Percentiles rank a stretch among this genome's conserved stretches.
Evolutionary conservation across 306 rosid genomes (phyloP).

Genomic region (Ormosia emarginata): DNA sequence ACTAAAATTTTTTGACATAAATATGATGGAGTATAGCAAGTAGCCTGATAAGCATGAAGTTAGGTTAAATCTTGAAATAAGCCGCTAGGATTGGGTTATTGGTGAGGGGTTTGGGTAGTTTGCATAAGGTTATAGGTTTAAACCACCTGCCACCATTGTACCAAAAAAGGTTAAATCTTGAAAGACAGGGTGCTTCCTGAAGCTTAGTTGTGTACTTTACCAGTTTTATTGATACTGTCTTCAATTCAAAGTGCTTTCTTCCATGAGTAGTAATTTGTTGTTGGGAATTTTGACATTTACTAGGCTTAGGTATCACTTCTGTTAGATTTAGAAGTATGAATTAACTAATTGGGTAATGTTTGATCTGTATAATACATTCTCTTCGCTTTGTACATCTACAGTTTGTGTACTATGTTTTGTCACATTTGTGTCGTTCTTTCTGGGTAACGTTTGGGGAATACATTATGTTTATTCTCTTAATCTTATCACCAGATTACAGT

Average conservation of each 20-base stretch:
- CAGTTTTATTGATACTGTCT: neutral
- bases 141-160: neutral
- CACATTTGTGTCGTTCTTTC: neutral
- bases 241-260: neutral
- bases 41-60: neutral
- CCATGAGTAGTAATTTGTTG: slow-evolving; percentile 2
- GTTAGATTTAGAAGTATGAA: neutral
- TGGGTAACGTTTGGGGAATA: neutral
- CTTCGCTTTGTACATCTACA: neutral
- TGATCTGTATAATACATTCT: neutral
- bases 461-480: neutral
- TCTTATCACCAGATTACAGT: neutral
- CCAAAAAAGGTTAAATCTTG: neutral
- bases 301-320: neutral
- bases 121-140: neutral
- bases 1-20: neutral
- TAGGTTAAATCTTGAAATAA: neutral
- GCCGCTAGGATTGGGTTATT: neutral
- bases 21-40: neutral
- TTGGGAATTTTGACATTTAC: neutral
- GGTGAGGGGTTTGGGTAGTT: neutral
- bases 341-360: neutral
- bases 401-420: neutral
- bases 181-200: neutral
- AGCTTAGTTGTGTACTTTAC: neutral